Percentiles rank a stretch among this genome's conserved stretches.
Evolutionary conservation across 257 asterid genomes (phyloP).

Genomic region (Fraxinus pennsylvanica): DNA sequence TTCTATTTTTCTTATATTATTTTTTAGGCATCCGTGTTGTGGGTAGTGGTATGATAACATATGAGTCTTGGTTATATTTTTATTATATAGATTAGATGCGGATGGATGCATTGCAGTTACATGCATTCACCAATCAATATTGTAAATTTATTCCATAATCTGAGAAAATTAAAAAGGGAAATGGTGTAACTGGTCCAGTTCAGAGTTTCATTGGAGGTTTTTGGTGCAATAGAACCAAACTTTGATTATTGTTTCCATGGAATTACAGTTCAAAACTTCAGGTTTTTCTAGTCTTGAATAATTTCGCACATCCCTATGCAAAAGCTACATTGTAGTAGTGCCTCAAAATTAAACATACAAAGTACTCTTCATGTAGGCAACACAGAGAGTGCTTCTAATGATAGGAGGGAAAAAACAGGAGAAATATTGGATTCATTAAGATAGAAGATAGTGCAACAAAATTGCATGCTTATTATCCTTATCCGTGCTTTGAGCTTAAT

Average conservation of each 20-base stretch:
- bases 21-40: not conserved
- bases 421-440: not conserved
- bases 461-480: not conserved
- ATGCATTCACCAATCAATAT: not conserved
- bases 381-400: not conserved
- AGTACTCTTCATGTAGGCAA: not conserved
- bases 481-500: not conserved
- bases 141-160: not conserved
- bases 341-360: not conserved
- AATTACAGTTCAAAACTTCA: not conserved
- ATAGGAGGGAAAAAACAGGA: not conserved
- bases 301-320: not conserved
- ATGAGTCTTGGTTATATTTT: not conserved
- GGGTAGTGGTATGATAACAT: not conserved
- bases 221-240: not conserved
- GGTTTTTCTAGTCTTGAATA: not conserved
- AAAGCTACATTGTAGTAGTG: not conserved
- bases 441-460: not conserved
- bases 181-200: not conserved
- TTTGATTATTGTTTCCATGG: not conserved
- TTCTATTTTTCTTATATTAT: not conserved
- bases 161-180: not conserved
- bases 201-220: not conserved
- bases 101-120: not conserved
- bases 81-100: not conserved